These are phyloP conservation scores for Fomitiporia mediterranea DNA, from an alignment of 1,284 basidiomycete genomes.

Conservation along the genomic window DNA sequence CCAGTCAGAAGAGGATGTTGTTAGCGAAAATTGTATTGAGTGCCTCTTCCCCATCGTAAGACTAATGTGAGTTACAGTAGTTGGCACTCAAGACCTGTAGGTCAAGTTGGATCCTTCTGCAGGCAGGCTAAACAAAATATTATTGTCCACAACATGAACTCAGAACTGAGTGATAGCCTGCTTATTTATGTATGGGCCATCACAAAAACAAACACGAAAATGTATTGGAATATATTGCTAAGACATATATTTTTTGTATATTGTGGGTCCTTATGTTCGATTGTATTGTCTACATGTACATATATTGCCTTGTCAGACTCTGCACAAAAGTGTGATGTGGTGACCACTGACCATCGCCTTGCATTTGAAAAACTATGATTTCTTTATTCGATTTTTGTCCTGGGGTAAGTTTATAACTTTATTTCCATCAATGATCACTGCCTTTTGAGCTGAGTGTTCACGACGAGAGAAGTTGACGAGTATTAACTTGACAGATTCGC, in stretches of 20 bases:
- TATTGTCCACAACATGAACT: background rate
- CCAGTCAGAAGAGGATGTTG: background rate
- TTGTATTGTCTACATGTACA: no score
- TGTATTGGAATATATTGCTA: no score
- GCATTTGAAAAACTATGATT: background rate
- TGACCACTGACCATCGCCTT: background rate
- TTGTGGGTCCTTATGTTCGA: no score
- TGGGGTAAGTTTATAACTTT: background rate
- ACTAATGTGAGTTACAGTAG: background rate
- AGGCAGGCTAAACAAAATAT: background rate
- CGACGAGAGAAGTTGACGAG: no score
- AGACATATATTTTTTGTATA: no score
- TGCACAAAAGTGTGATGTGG: no score
- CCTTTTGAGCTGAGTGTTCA: no score
- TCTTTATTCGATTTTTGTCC: background rate
- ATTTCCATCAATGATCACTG: background rate
- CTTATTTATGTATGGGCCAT: no score
- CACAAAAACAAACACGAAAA: no score
- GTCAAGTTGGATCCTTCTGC: background rate
- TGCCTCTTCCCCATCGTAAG: background rate
- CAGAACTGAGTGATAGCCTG: background rate
- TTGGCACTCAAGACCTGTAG: background rate
- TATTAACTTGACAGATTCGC: background rate
- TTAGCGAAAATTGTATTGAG: no score
- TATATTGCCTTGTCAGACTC: no score